Evolutionary conservation across 306 rosid genomes (phyloP).

Genomic region (Lablab purpureus): DNA sequence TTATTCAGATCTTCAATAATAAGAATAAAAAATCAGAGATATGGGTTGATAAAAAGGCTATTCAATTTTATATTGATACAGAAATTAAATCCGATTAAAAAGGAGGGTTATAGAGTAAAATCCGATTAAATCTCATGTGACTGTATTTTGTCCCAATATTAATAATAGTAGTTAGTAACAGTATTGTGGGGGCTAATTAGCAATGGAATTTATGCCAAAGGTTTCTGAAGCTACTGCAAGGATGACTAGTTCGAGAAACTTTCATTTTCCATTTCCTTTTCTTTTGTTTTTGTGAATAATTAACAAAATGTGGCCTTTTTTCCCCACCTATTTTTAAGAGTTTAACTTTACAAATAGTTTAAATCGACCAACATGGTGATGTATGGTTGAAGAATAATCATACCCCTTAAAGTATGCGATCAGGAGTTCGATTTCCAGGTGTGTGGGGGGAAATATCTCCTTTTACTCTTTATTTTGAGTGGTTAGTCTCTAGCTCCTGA

Average conservation of each 20-base stretch:
- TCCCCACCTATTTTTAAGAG: too few species aligned
- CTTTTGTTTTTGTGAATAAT: background rate
- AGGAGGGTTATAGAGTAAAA: background rate
- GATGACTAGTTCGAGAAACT: background rate
- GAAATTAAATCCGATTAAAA: background rate
- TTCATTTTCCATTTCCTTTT: background rate
- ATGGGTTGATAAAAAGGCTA: background rate
- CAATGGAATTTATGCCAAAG: background rate
- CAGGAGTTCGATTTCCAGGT: background rate
- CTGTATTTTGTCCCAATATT: background rate
- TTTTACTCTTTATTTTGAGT: background rate
- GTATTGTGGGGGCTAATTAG: background rate
- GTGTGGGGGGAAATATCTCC: background rate
- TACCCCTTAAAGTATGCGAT: background rate
- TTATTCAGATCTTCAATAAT: background rate
- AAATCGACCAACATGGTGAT: too few species aligned
- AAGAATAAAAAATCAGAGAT: background rate
- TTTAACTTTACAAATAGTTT: background rate
- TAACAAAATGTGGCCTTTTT: background rate
- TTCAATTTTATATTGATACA: background rate
- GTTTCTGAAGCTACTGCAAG: background rate
- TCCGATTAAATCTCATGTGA: background rate
- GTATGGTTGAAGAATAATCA: background rate
- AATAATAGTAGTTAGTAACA: background rate
- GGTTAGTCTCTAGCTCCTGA: background rate